These are phyloP conservation scores for Effrenium voratum DNA, from an alignment of 73 alveolate species.

Conservation along the genomic window DNA sequence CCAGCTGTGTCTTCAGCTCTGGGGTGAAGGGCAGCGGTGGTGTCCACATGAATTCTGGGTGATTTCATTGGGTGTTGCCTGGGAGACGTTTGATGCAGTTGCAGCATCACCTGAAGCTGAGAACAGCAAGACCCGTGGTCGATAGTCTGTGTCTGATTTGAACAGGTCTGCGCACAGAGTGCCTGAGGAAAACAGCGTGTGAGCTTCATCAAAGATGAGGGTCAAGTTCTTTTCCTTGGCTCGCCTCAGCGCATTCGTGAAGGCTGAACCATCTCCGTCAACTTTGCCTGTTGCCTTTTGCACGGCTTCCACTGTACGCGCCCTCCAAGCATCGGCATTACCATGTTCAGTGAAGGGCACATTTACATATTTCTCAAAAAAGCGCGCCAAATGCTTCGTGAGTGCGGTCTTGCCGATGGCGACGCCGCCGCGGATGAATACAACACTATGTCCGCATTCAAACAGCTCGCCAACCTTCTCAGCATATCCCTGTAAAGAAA, in stretches of 20 bases:
- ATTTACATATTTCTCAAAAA: neutral
- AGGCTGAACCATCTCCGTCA: neutral
- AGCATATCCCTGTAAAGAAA: neutral
- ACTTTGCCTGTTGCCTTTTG: neutral
- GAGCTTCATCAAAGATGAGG: neutral
- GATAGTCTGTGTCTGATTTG: neutral
- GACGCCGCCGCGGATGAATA: conserved; percentile 18
- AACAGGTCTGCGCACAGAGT: neutral
- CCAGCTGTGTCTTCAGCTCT: neutral
- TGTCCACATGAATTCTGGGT: conserved; percentile 19
- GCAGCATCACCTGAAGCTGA: neutral
- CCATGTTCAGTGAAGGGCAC: neutral
- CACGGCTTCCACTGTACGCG: neutral
- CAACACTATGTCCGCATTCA: neutral
- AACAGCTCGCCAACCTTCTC: neutral
- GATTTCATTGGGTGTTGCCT: neutral
- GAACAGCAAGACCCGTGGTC: neutral
- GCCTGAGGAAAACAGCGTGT: neutral
- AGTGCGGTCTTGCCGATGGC: conserved; percentile 24
- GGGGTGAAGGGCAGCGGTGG: neutral
- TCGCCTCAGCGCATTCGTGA: neutral
- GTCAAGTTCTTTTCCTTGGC: neutral
- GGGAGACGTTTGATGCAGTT: neutral
- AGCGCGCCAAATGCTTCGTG: neutral
- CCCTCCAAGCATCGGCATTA: neutral